Base-by-base conservation (phyloP, 2,329 filamentous ascomycete genomes). In the Pseudogymnoascus sp. region DNA sequence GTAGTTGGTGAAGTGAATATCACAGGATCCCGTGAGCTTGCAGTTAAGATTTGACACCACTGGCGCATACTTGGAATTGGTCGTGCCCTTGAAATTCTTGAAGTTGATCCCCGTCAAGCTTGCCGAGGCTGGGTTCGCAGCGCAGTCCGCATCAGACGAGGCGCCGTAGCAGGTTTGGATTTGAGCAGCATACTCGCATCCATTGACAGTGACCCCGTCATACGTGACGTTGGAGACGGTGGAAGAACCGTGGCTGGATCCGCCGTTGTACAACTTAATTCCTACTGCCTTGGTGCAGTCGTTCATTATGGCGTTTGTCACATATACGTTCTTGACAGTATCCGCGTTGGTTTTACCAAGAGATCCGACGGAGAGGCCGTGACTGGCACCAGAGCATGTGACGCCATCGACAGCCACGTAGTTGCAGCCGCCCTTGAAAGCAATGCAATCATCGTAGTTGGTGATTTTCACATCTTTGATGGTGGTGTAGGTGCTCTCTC, bases 311-410 rank as follows among this genome's bases (percentile, higher is more conserved):
- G 75, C 76, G 7, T 74, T 72, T 11, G 70, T 70, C 21, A 79
- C 76, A 37, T 77, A 75, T 23, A 80, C 66, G 62, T 81, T 79
- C 60, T 73, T 67, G 14, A 81, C 79, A 0, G 70, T 72, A 64
- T 81, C 78, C n/a, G 72, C 69, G 5, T 69, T 69, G 6, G 68
- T 69, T 40, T 75, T 75, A 0, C 78, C 79, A 5, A 81, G 70
- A 1, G 76, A 79, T 3, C 79, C 80, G 4, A 82, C 78, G 1
- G 77, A 79, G 7, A 82, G 67, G 6, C 79, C 79, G 56, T 80
- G 79, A 7, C 77, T 78, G 7, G 46, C 46, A 14, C 78, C 78
- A 2, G 71, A 76, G 69, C 80, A 82, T 38, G 74, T 76, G 23
- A 81, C 73, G 3, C 71, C 71, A 14, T 72, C 69, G 4, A 80